These are phyloP conservation scores for Cryphonectria carpinicola DNA, from an alignment of 2,329 filamentous ascomycete species.

Conservation along the genomic window DNA sequence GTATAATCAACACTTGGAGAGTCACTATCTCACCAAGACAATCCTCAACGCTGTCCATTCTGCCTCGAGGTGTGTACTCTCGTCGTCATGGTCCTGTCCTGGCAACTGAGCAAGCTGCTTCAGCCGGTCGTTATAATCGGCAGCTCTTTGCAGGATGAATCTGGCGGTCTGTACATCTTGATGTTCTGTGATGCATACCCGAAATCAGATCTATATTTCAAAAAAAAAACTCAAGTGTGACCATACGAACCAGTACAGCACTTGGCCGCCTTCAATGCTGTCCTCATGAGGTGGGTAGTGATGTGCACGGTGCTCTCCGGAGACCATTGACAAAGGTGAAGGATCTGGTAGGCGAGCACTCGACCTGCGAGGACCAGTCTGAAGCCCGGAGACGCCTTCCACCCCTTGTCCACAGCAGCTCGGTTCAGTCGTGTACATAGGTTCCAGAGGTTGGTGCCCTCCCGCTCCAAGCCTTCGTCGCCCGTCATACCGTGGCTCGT, in stretches of 20 bases:
- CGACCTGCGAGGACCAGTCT: slow-evolving; percentile 46
- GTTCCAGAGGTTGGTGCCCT: slow-evolving; percentile 69
- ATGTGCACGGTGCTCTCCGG: slow-evolving; percentile 38
- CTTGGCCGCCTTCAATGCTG: slow-evolving; percentile 68
- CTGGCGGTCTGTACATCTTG: slow-evolving; percentile 61
- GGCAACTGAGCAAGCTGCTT: slow-evolving; percentile 36
- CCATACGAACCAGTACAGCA: slow-evolving; percentile 59
- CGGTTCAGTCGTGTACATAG: slow-evolving; percentile 57
- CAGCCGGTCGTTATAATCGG: slow-evolving; percentile 55
- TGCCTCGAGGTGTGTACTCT: slow-evolving; percentile 48
- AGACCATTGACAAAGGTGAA: slow-evolving; percentile 59
- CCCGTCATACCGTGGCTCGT: slow-evolving; percentile 35
- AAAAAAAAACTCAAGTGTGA: too few relatives aligned
- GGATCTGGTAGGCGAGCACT: slow-evolving; percentile 67
- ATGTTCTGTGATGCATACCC: slow-evolving; percentile 43
- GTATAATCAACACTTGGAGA: slow-evolving; percentile 19
- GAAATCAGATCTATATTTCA: slow-evolving; percentile 32
- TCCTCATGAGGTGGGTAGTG: slow-evolving; percentile 61
- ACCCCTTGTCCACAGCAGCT: slow-evolving; percentile 32
- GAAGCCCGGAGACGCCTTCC: slow-evolving; percentile 1
- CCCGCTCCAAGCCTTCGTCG: slow-evolving; percentile 55
- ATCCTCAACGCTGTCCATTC: slow-evolving; percentile 71
- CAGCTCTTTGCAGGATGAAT: slow-evolving; percentile 66
- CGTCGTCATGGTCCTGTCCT: slow-evolving; percentile 37
- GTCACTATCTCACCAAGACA: slow-evolving; percentile 60